Percentiles rank a stretch among this genome's conserved stretches.
Conservation (phyloP, 2,329 filamentous ascomycete genomes). For the Penicillium sp. region DNA sequence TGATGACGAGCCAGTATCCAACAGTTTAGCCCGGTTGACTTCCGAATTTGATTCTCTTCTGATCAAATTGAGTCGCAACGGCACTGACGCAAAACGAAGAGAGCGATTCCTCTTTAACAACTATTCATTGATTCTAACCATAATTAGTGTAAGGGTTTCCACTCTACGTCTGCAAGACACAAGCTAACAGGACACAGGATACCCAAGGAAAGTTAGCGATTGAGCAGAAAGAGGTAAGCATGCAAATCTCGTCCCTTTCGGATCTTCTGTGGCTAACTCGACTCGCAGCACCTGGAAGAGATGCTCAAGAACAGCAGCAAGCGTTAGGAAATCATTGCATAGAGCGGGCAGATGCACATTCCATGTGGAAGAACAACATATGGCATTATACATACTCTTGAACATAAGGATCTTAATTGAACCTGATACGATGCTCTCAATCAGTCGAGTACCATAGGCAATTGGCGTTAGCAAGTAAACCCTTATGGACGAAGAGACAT, state of each 20-base stretch:
- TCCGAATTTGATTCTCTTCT: conserved; percentile 81
- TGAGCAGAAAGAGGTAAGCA: conserved; percentile 63
- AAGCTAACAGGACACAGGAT: conserved; percentile 34
- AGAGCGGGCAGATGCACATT: conserved; percentile 11
- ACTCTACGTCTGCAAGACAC: neutral
- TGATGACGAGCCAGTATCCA: conserved; percentile 87
- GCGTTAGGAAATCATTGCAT: conserved; percentile 23
- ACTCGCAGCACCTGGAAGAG: conserved; percentile 39
- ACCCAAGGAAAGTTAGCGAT: conserved; percentile 48
- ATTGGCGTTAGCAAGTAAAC: too few species aligned
- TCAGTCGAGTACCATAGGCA: too few species aligned
- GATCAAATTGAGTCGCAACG: conserved; percentile 71
- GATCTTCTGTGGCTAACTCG: neutral
- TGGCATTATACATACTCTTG: conserved; percentile 6
- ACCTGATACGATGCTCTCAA: too few species aligned
- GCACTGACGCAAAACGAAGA: conserved; percentile 70
- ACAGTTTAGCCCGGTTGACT: conserved; percentile 71
- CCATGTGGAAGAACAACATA: neutral
- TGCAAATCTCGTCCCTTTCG: neutral
- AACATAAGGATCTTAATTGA: conserved; percentile 4
- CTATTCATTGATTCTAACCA: conserved; percentile 89
- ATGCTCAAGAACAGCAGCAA: conserved; percentile 38
- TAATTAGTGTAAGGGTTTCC: conserved; percentile 61
- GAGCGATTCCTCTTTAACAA: conserved; percentile 93
- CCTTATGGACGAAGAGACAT: too few species aligned